Base-by-base conservation (phyloP, 2,329 filamentous ascomycete genomes). In the Sclerotiophoma versabilis region DNA sequence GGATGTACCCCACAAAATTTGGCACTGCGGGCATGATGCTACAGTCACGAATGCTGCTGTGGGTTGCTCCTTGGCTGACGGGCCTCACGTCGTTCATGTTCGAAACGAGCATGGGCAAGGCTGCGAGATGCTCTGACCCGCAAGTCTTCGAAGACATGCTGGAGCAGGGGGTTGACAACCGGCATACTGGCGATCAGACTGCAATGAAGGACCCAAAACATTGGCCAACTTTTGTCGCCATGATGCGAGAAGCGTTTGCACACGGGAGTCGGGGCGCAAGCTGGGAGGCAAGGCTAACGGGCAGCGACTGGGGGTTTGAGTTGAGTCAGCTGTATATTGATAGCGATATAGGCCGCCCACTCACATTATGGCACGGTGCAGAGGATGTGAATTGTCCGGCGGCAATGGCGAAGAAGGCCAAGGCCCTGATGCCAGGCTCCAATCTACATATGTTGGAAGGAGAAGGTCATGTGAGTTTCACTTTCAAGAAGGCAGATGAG, bases 301-400 rank as follows among this genome's bases (percentile, higher is more conserved):
- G 63, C 5, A 61, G 62, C 22, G 57, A 66, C 1, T 73, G 71
- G 72, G 72, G 66, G 4, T 75, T 74, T 39, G 65, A 69, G 34
- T 56, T 75, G 19, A 52, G 61, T 15, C 62, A 72, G 2, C 49
- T 75, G 25, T 41, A 54, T 23, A 55, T 64, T 19, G 65, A 60
- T 11, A 58, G 62, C 9, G 36, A 48, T 3, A 59, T 55, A 1
- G 47, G 68, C 11, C 49, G 51, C 11, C 50, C 60, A 2, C 55
- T 73, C 30, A 66, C 65, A 4, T 29, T 75, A 10, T 75, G 72
- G 72, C 73, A 75, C 60, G 72, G 71, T 0, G 55, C 44, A 3
- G 57, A 66, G n/a, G 73, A 75, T 49, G 49, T 60, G 15, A 65
- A 69, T 27, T 66, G 60, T 22, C 66, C 71, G 8, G 57, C 60